Conservation (phyloP, 2,329 filamentous ascomycete species). For the Aspergillus neoniger region DNA sequence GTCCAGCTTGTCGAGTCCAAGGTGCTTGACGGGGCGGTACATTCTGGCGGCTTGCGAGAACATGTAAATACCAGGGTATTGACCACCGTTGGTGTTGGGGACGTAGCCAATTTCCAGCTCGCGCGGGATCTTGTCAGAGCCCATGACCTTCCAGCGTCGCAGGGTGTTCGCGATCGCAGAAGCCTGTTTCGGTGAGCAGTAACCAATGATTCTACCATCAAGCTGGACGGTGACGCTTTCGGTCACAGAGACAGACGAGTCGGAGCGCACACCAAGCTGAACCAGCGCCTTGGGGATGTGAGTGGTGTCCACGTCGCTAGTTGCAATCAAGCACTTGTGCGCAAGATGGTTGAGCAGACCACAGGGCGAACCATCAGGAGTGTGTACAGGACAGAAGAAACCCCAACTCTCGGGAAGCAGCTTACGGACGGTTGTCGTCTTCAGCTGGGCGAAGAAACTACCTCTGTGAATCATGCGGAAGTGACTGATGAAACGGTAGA, state of each 20-base stretch:
- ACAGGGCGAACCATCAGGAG: slow-evolving; percentile 92
- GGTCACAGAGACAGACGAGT: slow-evolving; percentile 74
- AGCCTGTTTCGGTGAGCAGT: slow-evolving; percentile 83
- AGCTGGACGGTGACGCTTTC: slow-evolving; percentile 89
- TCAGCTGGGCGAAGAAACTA: slow-evolving; percentile 96
- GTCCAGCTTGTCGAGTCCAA: slow-evolving; percentile 82
- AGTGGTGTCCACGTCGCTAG: slow-evolving; percentile 71
- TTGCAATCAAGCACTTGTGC: slow-evolving; percentile 91
- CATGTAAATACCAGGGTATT: slow-evolving; percentile 95
- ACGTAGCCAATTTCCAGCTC: slow-evolving; percentile 92
- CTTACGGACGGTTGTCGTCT: slow-evolving; percentile 96
- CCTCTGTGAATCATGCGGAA: slow-evolving; percentile 99
- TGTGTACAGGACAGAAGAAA: slow-evolving; percentile 95
- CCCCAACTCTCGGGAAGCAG: slow-evolving; percentile 96
- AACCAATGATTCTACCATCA: slow-evolving; percentile 86
- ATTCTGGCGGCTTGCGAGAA: slow-evolving; percentile 82
- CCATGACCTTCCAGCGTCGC: slow-evolving; percentile 93
- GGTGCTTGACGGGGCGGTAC: slow-evolving; percentile 88
- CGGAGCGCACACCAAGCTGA: slow-evolving; percentile 75
- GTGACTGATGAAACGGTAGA: slow-evolving; percentile 96
- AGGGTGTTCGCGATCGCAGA: slow-evolving; percentile 80
- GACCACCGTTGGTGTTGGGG: slow-evolving; percentile 83
- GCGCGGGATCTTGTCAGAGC: slow-evolving; percentile 73
- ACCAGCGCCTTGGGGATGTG: slow-evolving; percentile 71
- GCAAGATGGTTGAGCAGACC: slow-evolving; percentile 92